A percentile compares a stretch with the other conserved stretches of the same genome.
phyloP scores from a whole-genome alignment of 73 alveolate genomes.

The Tetrahymena malaccensis region DNA sequence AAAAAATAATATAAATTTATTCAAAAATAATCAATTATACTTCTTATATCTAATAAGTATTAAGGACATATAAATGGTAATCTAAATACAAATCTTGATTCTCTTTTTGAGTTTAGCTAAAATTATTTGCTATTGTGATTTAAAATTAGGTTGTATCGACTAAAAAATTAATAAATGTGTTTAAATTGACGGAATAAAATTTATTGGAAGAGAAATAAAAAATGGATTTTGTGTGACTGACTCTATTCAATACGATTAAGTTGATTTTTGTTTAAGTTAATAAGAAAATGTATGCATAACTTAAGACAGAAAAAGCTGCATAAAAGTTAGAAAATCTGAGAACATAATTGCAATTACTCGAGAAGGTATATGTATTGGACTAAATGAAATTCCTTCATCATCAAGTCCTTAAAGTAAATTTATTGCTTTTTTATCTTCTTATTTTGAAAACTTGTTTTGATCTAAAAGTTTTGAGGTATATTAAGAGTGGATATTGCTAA shows the following conservation, averaged over 20 bases:
- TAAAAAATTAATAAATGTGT: neutral
- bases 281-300: neutral
- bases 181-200: neutral
- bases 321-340: neutral
- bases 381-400: neutral
- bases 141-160: neutral
- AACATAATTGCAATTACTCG: neutral
- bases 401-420: neutral
- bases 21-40: too few species aligned
- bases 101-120: too few species aligned
- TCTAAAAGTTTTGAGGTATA: neutral
- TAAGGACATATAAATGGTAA: neutral
- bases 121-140: neutral
- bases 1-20: too few species aligned
- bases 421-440: too few species aligned
- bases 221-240: neutral
- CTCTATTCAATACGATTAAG: neutral
- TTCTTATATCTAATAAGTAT: too few species aligned
- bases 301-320: neutral
- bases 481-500: neutral
- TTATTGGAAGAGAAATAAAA: neutral
- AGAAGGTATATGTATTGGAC: neutral
- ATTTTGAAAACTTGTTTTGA: neutral
- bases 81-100: too few species aligned
- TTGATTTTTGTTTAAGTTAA: neutral